Evolutionary conservation across 352 stramenopile species (phyloP), one percentile per base, ranked within the genome.

Genomic region (Phytopythium kandeliae): DNA sequence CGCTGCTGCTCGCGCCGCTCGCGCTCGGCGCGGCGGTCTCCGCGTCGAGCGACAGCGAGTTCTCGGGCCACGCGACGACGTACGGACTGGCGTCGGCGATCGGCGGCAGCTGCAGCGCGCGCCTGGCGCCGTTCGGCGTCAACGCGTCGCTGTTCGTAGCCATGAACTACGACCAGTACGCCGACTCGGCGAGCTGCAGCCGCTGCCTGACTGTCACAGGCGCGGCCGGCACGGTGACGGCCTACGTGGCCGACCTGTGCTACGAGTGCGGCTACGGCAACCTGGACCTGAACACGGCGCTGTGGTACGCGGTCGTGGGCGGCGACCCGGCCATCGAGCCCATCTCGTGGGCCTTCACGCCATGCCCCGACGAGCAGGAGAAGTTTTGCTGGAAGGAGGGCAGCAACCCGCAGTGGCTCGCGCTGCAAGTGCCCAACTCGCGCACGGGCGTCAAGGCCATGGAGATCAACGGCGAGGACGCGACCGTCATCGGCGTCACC

Each of bases 351-450:
- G 33, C 63, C 22, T 86, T 83, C 54, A 76, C 63, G 45, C 57
- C 74, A 7, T 88, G 77, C 54, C 72, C 72, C 2, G 68, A 80
- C 49, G 77, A 82, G 33, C 60, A 75, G 22, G 71, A 79, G 30
- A 79, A 82, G 35, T 81, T 85, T 42, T 88, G 75, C 62, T 65
- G 76, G 52, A 88, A 88, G 50, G 69, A 82, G 60, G 77, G 77
- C 25, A 85, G 74, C 62, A 85, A 80, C 56, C 28, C 67, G 16
- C 58, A 78, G 54, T 88, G 77, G 77, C 62, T 84, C 37, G 74
- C 72, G 13, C 62, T 88, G 16, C 77, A 88, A 47, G 69, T 80
- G 31, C 62, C 61, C 45, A 88, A 86, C 60, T 81, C 71, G 4
- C 55, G 61, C 19, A 59, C 71, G 37, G 71, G 69, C 26, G 62